Percentiles rank a stretch among this genome's conserved stretches.
These are phyloP conservation scores for Sporisorium graminicola DNA, from an alignment of 1,284 basidiomycete species.

Conservation along the genomic window DNA sequence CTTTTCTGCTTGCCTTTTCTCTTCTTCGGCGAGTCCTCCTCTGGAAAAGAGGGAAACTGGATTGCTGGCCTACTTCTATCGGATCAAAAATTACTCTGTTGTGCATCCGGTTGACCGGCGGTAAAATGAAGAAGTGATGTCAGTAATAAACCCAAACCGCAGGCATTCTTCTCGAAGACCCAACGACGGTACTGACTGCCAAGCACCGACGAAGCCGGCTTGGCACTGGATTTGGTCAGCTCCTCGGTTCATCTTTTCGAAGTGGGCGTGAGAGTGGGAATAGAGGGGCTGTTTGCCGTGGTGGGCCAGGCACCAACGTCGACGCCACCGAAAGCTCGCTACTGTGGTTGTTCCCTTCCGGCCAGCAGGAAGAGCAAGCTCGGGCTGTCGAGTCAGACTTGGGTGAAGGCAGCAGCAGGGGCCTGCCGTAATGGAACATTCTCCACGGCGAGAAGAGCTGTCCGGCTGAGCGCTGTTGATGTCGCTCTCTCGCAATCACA, in stretches of 20 bases:
- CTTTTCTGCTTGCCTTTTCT: not conserved
- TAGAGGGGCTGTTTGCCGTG: not conserved
- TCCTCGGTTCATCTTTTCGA: not conserved
- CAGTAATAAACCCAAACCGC: not conserved
- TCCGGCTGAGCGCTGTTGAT: not conserved
- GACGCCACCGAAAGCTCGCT: not conserved
- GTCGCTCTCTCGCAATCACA: not conserved
- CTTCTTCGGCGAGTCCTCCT: not conserved
- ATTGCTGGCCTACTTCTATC: not conserved
- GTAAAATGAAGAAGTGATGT: not conserved
- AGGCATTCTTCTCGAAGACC: not conserved
- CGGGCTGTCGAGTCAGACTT: not conserved
- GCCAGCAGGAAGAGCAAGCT: not conserved
- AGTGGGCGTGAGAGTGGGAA: not conserved
- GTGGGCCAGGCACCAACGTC: not conserved
- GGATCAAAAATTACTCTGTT: no score
- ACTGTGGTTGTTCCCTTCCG: not conserved
- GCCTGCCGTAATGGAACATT: no score
- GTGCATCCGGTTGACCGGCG: not conserved
- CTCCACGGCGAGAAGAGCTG: not conserved
- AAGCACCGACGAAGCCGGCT: conserved; percentile 3
- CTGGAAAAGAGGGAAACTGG: not conserved
- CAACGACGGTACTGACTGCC: no score
- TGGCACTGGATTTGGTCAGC: not conserved
- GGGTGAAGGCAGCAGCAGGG: no score